These are phyloP conservation scores for Detonula confervacea DNA, from an alignment of 352 stramenopile genomes.

Conservation along the genomic window DNA sequence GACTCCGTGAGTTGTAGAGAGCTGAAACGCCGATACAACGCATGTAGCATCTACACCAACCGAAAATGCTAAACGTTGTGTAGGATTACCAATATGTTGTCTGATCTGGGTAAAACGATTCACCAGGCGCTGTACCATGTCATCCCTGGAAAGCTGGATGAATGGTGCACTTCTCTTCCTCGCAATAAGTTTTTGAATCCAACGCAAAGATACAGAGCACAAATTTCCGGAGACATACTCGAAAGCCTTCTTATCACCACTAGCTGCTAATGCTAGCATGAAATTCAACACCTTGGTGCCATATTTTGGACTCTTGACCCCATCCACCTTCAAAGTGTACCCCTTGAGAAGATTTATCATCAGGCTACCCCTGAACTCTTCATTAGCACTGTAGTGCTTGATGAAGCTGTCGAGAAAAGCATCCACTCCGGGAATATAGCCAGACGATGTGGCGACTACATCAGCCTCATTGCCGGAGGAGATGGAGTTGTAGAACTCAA, in stretches of 20 bases:
- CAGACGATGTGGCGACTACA: not conserved
- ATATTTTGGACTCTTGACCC: not conserved
- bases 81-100: not conserved
- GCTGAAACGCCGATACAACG: not conserved
- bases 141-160: not conserved
- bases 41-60: slow-evolving; percentile 17
- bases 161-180: not conserved
- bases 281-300: slow-evolving; percentile 16
- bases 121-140: not conserved
- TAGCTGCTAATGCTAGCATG: slow-evolving; percentile 6
- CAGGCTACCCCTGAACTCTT: not conserved
- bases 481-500: not conserved
- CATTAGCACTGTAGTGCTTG: not conserved
- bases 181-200: not conserved
- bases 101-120: not conserved
- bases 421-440: not conserved
- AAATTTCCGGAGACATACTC: slow-evolving; percentile 23
- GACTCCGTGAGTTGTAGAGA: not conserved
- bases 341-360: not conserved
- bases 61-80: not conserved
- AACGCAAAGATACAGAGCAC: slow-evolving; percentile 2
- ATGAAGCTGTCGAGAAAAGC: slow-evolving; percentile 6
- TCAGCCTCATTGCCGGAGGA: not conserved
- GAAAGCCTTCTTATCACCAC: slow-evolving; percentile 15
- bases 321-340: slow-evolving; percentile 3